These are phyloP conservation scores for Lactarius trivialis DNA, from an alignment of 768 basidiomycete species.

Conservation along the genomic window DNA sequence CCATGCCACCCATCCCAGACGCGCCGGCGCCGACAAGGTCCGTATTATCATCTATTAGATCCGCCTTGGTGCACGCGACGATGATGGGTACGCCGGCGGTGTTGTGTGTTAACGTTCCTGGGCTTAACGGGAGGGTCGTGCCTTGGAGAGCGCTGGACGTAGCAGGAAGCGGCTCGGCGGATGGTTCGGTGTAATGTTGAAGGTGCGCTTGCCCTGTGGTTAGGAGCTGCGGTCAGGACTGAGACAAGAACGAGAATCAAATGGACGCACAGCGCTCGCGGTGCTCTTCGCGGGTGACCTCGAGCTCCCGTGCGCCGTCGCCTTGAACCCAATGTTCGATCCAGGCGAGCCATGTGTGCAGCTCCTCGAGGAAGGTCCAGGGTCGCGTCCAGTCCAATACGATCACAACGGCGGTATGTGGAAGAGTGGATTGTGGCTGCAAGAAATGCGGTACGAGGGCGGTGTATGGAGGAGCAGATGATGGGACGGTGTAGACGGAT, in stretches of 20 bases:
- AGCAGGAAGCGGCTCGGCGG: conserved; percentile 55
- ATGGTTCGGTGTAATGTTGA: conserved; percentile 86
- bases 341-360: conserved; percentile 82
- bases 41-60: conserved; percentile 79
- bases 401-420: conserved; percentile 74
- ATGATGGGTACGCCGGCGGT: conserved; percentile 78
- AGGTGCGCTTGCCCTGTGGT: conserved; percentile 74
- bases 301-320: conserved; percentile 62
- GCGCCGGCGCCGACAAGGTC: conserved; percentile 65
- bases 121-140: conserved; percentile 74
- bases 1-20: conserved; percentile 83
- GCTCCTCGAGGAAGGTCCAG: conserved; percentile 82
- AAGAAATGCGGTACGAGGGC: conserved; percentile 72
- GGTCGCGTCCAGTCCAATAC: conserved; percentile 94
- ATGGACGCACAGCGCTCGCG: conserved; percentile 67
- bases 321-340: conserved; percentile 74
- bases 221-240: background rate
- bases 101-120: conserved; percentile 85
- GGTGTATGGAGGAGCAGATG: conserved; percentile 63
- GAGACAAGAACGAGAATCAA: conserved; percentile 1
- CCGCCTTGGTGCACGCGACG: conserved; percentile 89
- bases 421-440: conserved; percentile 58
- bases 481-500: conserved; percentile 88
- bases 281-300: conserved; percentile 72
- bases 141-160: conserved; percentile 53